A percentile compares a stretch with the other conserved stretches of the same genome.
Conservation (phyloP, 176 grass and related monocot species). For the Cenchrus americanus region DNA sequence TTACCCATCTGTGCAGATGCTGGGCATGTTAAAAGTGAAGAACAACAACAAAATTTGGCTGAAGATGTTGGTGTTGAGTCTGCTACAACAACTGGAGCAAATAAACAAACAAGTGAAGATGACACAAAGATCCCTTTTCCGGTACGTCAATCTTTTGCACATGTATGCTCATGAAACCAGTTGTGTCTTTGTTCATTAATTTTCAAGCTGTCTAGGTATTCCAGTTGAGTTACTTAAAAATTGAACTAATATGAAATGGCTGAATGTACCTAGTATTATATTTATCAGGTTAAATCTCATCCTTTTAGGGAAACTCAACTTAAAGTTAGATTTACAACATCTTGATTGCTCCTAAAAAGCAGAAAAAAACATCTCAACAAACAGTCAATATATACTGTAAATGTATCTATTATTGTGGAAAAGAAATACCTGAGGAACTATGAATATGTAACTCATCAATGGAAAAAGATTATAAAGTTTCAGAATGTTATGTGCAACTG, state of each 20-base stretch:
- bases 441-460: not conserved
- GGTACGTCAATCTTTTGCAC: slow-evolving; percentile 47
- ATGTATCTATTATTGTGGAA: not conserved
- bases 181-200: not conserved
- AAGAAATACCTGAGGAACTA: not conserved
- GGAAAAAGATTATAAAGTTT: not conserved
- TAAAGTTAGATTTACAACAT: not conserved
- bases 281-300: not conserved
- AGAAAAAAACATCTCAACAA: not conserved
- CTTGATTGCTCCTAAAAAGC: not conserved
- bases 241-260: not conserved
- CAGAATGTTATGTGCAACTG: not conserved
- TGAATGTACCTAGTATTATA: not conserved
- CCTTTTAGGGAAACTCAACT: not conserved
- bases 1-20: slow-evolving; percentile 57
- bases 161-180: not conserved
- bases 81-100: slow-evolving; percentile 51
- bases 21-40: slow-evolving; percentile 68
- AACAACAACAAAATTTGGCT: slow-evolving; percentile 58
- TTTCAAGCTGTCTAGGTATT: not conserved
- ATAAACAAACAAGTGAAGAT: slow-evolving; percentile 79
- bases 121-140: slow-evolving; percentile 58
- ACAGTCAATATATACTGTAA: not conserved
- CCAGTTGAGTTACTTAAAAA: not conserved
- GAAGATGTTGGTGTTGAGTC: slow-evolving; percentile 69